Base-by-base conservation (phyloP, 495 filamentous ascomycete species). In the Penicillium argentinense region DNA sequence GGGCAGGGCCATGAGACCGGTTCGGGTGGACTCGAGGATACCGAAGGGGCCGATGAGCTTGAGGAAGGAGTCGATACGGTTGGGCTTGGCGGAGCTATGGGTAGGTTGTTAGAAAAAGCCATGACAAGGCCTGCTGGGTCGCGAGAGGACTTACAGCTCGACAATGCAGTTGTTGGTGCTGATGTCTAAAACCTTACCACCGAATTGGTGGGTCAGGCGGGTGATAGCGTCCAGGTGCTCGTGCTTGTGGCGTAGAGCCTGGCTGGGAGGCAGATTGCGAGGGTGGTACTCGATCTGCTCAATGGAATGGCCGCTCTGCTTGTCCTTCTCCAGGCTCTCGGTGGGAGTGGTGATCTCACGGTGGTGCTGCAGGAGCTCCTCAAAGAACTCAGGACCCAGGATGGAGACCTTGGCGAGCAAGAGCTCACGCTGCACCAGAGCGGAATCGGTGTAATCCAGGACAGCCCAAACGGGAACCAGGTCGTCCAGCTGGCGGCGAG, bases 391-490 rank as follows among this genome's bases (percentile, higher is more conserved):
- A 12, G 93, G 93, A 1, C 93, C 93, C 16, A 98, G 74, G 39
- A 93, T 95, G 54, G 89, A 92, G 67, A 98, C 78, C 76, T 98
- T 98, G 34, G 93, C 92, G n/a, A 98, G 81, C 16, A 98, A 77
- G 29, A 98, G 73, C 69, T 98, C 93, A 42, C 93, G 85, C 75
- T 98, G 93, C 17, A 98, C 91, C n/a, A 98, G 77, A 19, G 93
- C 89, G 1, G 93, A 83, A 26, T 81, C 76, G 23, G 91, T 97
- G 72, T 98, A 97, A 68, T 98, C 93, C 47, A 98, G 74, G 12
- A 98, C 93, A 23, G 93, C 93, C 93, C 93, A 98, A 40, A 98
- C 93, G 22, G 93, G 93, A 23, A 98, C 93, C 23, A 98, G 76
- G 60, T 98, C 93, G 60, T 97, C 93, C 12, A 98, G 76, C 74